Evolutionary conservation across 768 basidiomycete species (phyloP).

Genomic region (Naganishia antarctica): DNA sequence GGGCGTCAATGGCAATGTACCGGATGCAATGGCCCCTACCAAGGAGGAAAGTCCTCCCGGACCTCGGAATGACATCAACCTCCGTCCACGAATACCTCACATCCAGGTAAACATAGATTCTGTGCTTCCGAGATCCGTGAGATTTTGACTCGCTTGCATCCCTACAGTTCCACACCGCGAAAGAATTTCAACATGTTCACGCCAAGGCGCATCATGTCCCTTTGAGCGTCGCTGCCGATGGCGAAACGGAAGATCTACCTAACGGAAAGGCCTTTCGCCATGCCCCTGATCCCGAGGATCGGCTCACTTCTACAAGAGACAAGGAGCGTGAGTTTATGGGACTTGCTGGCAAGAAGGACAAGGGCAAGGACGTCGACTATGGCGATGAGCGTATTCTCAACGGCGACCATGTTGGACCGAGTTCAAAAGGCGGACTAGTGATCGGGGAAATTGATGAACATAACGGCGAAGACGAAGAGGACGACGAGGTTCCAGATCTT

Average conservation of each 20-base stretch:
- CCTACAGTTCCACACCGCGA: constrained; percentile 39
- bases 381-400: constrained; percentile 21
- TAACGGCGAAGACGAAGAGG: constrained; percentile 21
- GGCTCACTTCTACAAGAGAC: constrained; percentile 26
- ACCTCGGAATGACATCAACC: constrained; percentile 42
- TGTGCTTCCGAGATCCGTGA: background rate
- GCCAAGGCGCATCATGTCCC: constrained; percentile 34
- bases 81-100: constrained; percentile 38
- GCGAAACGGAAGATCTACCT: constrained; percentile 42
- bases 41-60: constrained; percentile 44
- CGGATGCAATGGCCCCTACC: constrained; percentile 33
- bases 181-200: constrained; percentile 27
- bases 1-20: constrained; percentile 37
- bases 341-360: constrained; percentile 1
- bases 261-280: constrained; percentile 24
- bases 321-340: constrained; percentile 21
- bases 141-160: background rate
- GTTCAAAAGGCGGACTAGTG: constrained; percentile 11
- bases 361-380: constrained; percentile 14
- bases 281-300: constrained; percentile 25
- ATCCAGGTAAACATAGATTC: constrained; percentile 24
- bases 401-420: constrained; percentile 24
- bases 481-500: constrained; percentile 18
- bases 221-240: constrained; percentile 42
- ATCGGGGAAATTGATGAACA: constrained; percentile 19